Conservation (phyloP, 2,329 filamentous ascomycete species). For the Lojkania enalia region DNA sequence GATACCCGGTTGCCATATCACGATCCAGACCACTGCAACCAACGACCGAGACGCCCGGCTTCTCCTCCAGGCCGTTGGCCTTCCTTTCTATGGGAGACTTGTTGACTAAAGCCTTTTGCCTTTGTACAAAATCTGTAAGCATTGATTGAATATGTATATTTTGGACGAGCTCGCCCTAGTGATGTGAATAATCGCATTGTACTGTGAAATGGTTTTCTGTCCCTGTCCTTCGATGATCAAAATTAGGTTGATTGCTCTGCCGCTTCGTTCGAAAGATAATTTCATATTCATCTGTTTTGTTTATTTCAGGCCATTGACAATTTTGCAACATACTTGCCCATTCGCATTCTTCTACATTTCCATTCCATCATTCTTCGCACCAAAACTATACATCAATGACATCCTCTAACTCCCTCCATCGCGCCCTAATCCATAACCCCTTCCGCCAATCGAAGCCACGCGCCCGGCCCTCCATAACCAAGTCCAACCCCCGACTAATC, state of each 20-base stretch:
- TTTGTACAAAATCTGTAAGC: constrained; percentile 5
- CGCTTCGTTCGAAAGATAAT: background rate
- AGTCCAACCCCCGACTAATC: background rate
- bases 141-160: background rate
- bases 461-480: background rate
- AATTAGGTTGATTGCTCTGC: too few species aligned
- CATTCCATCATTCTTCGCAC: background rate
- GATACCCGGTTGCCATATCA: constrained; percentile 84
- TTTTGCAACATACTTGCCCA: too few species aligned
- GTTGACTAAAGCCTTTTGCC: constrained; percentile 27
- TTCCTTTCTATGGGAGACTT: constrained; percentile 82
- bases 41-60: constrained; percentile 84
- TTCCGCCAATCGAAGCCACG: background rate
- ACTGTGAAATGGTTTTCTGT: background rate
- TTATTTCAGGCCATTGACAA: too few species aligned
- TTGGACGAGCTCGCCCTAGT: too few species aligned
- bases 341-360: too few species aligned
- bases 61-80: constrained; percentile 69
- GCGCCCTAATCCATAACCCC: background rate
- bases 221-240: too few species aligned
- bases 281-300: background rate
- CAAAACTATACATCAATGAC: background rate
- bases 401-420: background rate
- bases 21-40: constrained; percentile 79
- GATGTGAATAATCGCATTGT: too few species aligned